Evolutionary conservation across 257 asterid species (phyloP).

Genomic region (Voacanga thouarsii): DNA sequence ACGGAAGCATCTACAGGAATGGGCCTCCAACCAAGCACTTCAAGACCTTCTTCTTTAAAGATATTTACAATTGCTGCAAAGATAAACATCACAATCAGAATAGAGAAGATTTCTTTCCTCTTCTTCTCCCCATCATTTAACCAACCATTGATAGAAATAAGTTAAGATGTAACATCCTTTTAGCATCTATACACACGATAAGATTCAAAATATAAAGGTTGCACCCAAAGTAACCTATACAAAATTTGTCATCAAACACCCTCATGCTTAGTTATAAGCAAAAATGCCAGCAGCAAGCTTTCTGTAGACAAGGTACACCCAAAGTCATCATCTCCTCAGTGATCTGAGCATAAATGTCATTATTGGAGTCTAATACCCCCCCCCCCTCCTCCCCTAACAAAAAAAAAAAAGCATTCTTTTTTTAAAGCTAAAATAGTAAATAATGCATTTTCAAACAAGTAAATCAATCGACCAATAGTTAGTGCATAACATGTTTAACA

Average conservation of each 20-base stretch:
- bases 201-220: not conserved
- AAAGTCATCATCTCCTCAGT: not conserved
- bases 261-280: not conserved
- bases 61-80: constrained; percentile 63
- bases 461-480: too few species aligned
- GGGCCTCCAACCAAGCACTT: constrained; percentile 96
- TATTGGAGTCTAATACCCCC: not conserved
- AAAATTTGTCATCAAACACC: not conserved
- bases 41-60: constrained; percentile 91
- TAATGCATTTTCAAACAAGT: too few species aligned
- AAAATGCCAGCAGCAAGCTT: not conserved
- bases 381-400: too few species aligned
- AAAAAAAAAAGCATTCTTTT: not conserved
- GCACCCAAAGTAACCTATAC: not conserved
- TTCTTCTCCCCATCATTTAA: not conserved
- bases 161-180: not conserved
- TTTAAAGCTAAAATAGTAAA: not conserved
- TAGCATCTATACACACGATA: not conserved
- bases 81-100: constrained; percentile 23
- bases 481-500: too few species aligned
- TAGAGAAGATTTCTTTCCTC: not conserved
- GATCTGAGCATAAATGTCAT: not conserved
- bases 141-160: not conserved
- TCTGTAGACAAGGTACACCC: not conserved
- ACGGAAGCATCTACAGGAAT: constrained; percentile 82